phyloP scores from a whole-genome alignment of 768 basidiomycete genomes.

The Suillus fuscotomentosus region DNA sequence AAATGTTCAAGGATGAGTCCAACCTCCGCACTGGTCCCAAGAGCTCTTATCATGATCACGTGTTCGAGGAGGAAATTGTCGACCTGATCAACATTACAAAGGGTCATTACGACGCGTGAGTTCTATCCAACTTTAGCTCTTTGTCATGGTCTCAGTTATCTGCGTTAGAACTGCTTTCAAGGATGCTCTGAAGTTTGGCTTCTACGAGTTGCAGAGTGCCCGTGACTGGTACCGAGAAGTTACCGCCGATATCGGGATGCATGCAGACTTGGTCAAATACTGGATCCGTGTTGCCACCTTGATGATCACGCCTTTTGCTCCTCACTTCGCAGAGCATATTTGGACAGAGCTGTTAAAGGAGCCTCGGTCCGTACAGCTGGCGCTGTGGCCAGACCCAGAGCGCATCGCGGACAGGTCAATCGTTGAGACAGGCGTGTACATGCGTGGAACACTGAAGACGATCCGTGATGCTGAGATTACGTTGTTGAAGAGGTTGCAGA shows the following conservation, averaged over 20 bases:
- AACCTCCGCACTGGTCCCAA: conserved; percentile 72
- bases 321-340: conserved; percentile 93
- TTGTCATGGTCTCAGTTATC: background rate
- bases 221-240: conserved; percentile 98
- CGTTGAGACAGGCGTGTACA: conserved; percentile 78
- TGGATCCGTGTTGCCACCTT: conserved; percentile 85
- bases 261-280: conserved; percentile 78
- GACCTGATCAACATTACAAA: conserved; percentile 82
- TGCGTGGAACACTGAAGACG: conserved; percentile 87
- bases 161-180: conserved; percentile 83
- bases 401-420: conserved; percentile 58
- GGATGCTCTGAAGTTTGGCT: conserved; percentile 91
- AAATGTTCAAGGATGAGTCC: conserved; percentile 71
- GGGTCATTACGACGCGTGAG: conserved; percentile 78
- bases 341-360: conserved; percentile 76
- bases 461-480: conserved; percentile 86
- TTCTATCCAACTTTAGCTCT: conserved; percentile 9
- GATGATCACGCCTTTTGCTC: conserved; percentile 82
- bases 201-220: conserved; percentile 90
- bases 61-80: conserved; percentile 91
- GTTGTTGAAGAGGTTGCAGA: conserved; percentile 76
- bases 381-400: conserved; percentile 75
- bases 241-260: conserved; percentile 87
- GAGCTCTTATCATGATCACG: conserved; percentile 77
- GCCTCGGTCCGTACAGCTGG: conserved; percentile 74